Percentiles rank a stretch among this genome's conserved stretches.
These are phyloP conservation scores for Circinella minor DNA, from an alignment of 371 early-diverging fungal genomes.

Conservation along the genomic window DNA sequence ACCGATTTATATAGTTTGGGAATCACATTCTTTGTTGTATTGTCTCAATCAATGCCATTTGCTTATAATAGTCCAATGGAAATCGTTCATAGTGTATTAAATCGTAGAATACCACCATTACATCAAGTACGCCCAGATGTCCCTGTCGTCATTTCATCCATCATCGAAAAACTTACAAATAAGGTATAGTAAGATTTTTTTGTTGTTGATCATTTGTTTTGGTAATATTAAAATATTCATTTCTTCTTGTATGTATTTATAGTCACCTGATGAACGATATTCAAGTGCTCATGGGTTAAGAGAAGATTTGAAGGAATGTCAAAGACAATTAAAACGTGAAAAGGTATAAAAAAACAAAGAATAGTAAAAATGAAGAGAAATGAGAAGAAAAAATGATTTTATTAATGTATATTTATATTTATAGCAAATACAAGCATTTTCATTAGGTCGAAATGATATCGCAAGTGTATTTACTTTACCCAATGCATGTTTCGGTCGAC, in stretches of 20 bases:
- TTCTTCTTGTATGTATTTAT: not conserved
- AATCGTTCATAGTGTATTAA: conserved; percentile 59
- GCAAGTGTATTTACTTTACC: conserved; percentile 62
- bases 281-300: conserved; percentile 62
- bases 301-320: conserved; percentile 58
- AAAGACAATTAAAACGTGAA: conserved; percentile 31
- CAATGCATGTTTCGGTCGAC: conserved; percentile 54
- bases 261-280: conserved; percentile 67
- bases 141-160: conserved; percentile 51
- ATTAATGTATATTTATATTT: not conserved
- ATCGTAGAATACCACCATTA: conserved; percentile 51
- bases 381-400: no score
- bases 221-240: not conserved
- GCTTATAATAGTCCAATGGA: conserved; percentile 60
- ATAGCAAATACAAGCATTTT: conserved; percentile 46
- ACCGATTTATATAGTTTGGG: conserved; percentile 67
- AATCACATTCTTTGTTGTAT: conserved; percentile 52
- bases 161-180: conserved; percentile 62
- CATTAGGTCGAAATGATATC: conserved; percentile 54
- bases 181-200: conserved; percentile 39
- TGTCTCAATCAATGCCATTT: conserved; percentile 57
- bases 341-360: conserved; percentile 10
- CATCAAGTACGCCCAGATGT: conserved; percentile 50
- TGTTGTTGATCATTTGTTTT: not conserved
- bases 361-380: not conserved